These are phyloP conservation scores for Gossypium arboreum DNA, from an alignment of 345 rosid genomes.

Conservation along the genomic window DNA sequence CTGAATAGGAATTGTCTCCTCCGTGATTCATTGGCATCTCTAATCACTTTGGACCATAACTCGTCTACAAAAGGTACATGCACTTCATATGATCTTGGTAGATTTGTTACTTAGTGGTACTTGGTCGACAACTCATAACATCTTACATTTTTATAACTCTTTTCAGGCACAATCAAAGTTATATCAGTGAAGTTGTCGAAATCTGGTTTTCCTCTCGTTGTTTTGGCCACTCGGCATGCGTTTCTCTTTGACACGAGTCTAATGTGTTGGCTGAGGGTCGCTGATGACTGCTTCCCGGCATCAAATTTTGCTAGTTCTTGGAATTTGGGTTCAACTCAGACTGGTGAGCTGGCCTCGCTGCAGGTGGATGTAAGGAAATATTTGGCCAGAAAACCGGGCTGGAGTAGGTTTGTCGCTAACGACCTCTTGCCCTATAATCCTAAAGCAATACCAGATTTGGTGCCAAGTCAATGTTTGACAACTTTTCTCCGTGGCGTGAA, in stretches of 20 bases:
- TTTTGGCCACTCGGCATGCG: conserved; percentile 90
- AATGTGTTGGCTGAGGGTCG: conserved; percentile 97
- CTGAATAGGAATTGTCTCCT: conserved; percentile 70
- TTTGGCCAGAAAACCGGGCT: conserved; percentile 95
- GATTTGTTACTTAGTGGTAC: not conserved
- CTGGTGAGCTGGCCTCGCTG: conserved; percentile 90
- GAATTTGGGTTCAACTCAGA: conserved; percentile 81
- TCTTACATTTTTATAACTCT: conserved; percentile 5
- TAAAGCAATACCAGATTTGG: not conserved
- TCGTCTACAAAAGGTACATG: conserved; percentile 51
- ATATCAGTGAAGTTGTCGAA: conserved; percentile 91
- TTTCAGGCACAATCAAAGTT: conserved; percentile 77
- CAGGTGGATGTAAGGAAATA: conserved; percentile 94
- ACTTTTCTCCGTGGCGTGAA: not conserved
- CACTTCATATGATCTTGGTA: conserved; percentile 12
- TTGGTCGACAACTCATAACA: not conserved
- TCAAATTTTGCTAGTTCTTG: conserved; percentile 93
- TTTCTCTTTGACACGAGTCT: conserved; percentile 85
- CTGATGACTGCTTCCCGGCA: conserved; percentile 98
- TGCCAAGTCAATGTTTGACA: conserved; percentile 1
- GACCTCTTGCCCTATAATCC: not conserved
- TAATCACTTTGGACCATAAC: conserved; percentile 50
- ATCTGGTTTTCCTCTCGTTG: conserved; percentile 93
- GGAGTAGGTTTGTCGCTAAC: conserved; percentile 71
- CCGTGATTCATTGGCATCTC: conserved; percentile 72